Base-by-base conservation (phyloP, 129 eudicot species). In the Smallanthus sonchifolius region DNA sequence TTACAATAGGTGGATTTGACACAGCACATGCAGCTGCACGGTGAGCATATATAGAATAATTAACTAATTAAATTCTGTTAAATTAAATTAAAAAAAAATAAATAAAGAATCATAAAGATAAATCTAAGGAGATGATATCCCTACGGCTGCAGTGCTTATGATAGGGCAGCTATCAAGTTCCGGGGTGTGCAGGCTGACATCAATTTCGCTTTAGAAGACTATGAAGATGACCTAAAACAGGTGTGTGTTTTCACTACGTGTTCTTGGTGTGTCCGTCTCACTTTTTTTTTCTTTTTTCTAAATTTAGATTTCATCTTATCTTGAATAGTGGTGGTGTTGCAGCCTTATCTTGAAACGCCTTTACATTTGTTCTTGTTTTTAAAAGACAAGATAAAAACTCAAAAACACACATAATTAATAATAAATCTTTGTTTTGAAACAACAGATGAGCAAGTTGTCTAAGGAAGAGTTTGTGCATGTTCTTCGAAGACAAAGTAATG, bases 401-500 rank as follows among this genome's bases (percentile, higher is more conserved):
- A 61, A 34, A 69, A 64, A 60, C 35, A 60, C 19, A 32, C 14
- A 65, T 70, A 65, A 45, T n/a, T n/a, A n/a, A n/a, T n/a, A n/a
- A n/a, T n/a, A n/a, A n/a, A n/a, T 43, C 78, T 43, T 85, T 82
- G 75, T 85, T 82, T 85, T 69, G 76, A 60, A 75, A 80, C 66
- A 49, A 43, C 89, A 93, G 98, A 93, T 83, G 91, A 82, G 72
- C 59, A 84, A 83, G 73, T 73, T 93, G 60, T 86, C 98, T 1
- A 93, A 93, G 86, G 98, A 93, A 74, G 98, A 93, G 77, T 93
- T 93, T 83, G 98, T 93, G 78, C 97, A 93, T 72, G 92, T 93
- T 43, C 92, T 93, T 19, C 75, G 98, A 55, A 76, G 98, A 81
- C 98, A 93, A 84, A 90, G 98, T 64, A 90, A 84, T 59, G 98